Evolutionary conservation across 2,329 filamentous ascomycete species (phyloP).

Genomic region (Exophiala sideris): DNA sequence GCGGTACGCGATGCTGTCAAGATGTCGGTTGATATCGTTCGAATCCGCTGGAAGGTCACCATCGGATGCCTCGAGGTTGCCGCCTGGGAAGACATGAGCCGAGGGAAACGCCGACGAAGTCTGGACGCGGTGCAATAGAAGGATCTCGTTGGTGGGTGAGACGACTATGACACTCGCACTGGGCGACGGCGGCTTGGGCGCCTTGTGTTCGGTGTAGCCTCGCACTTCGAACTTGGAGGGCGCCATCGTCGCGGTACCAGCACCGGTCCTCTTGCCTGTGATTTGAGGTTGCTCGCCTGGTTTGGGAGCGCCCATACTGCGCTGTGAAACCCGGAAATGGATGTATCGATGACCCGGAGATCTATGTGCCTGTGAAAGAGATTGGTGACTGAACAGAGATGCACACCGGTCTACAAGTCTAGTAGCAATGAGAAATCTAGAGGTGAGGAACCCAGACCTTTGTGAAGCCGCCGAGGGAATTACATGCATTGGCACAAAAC

Average conservation of each 20-base stretch:
- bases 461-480: too few species aligned
- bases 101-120: conserved; percentile 82
- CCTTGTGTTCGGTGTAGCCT: conserved; percentile 43
- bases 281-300: not conserved
- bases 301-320: not conserved
- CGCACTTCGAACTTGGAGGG: conserved; percentile 52
- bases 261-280: not conserved
- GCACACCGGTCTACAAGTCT: too few species aligned
- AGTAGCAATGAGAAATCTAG: too few species aligned
- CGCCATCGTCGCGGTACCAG: conserved; percentile 12
- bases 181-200: conserved; percentile 22
- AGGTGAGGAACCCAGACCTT: too few species aligned
- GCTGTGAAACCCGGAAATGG: not conserved
- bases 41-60: conserved; percentile 55
- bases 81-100: conserved; percentile 93
- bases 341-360: too few species aligned
- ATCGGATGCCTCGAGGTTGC: conserved; percentile 74
- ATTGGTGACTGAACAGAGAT: too few species aligned
- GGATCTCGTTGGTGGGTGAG: conserved; percentile 79
- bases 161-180: conserved; percentile 70
- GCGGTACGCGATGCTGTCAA: conserved; percentile 71
- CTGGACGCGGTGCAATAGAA: conserved; percentile 80
- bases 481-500: too few species aligned
- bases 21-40: conserved; percentile 53
- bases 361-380: too few species aligned